These are phyloP conservation scores for Coemansia interrupta DNA, from an alignment of 192 early-diverging fungal species.

Conservation along the genomic window DNA sequence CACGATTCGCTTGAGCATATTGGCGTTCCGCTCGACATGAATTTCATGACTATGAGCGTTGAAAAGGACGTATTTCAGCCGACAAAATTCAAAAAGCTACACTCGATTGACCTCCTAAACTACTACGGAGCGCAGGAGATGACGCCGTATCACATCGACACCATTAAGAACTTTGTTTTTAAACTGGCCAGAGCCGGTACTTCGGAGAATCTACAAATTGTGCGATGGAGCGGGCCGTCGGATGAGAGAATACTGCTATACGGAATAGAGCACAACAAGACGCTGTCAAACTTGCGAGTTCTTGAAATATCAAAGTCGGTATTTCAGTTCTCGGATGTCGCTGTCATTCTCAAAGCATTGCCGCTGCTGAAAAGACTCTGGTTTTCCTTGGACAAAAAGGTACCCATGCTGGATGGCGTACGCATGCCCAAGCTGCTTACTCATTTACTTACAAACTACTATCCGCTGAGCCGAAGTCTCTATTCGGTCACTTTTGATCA, in stretches of 20 bases:
- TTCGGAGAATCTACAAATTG: neutral
- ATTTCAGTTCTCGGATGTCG: neutral
- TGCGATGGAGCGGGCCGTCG: neutral
- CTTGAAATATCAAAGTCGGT: neutral
- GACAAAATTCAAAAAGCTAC: neutral
- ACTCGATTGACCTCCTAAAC: neutral
- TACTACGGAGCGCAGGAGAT: conserved; percentile 5
- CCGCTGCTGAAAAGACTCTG: neutral
- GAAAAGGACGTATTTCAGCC: neutral
- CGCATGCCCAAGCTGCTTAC: neutral
- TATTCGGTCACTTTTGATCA: conserved; percentile 1
- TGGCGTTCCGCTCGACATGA: neutral
- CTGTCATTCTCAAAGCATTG: neutral
- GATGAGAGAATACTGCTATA: neutral
- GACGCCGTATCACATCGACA: neutral
- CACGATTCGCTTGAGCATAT: neutral
- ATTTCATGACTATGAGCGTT: neutral
- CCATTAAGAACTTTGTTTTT: neutral
- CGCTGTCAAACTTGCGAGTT: neutral
- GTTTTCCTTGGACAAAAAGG: conserved; percentile 1
- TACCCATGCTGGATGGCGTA: neutral
- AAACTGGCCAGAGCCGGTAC: neutral
- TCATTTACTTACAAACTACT: neutral
- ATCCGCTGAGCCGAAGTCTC: neutral
- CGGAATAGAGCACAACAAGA: conserved; percentile 3